Evolutionary conservation across 345 rosid genomes (phyloP).

Genomic region (Citrus unshiu): DNA sequence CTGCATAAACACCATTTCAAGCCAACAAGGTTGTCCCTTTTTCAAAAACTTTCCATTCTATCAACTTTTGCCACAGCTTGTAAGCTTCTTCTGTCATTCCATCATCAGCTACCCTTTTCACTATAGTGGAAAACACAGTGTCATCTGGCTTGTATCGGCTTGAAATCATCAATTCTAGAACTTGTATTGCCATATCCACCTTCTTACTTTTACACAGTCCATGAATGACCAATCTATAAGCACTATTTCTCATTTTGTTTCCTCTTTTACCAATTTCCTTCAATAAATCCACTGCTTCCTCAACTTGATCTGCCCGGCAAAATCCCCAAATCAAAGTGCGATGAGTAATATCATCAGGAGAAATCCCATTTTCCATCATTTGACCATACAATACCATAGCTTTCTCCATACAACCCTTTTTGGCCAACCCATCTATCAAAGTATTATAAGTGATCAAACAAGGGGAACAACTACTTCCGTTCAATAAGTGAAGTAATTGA

Average conservation of each 20-base stretch:
- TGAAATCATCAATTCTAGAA: constrained; percentile 67
- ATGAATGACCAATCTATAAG: constrained; percentile 49
- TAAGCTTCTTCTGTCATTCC: constrained; percentile 64
- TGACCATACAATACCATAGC: constrained; percentile 48
- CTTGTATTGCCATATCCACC: constrained; percentile 60
- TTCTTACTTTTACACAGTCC: constrained; percentile 56
- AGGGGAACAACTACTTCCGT: constrained; percentile 48
- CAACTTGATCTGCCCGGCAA: constrained; percentile 40
- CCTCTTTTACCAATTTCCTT: constrained; percentile 51
- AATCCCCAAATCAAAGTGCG: constrained; percentile 68
- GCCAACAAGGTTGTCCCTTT: constrained; percentile 9
- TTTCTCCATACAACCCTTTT: constrained; percentile 46
- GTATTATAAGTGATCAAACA: constrained; percentile 66
- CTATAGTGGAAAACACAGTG: constrained; percentile 30
- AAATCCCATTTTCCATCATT: constrained; percentile 52
- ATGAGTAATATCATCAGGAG: constrained; percentile 75
- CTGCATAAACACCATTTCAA: not conserved
- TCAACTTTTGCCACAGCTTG: constrained; percentile 48
- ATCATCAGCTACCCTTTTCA: constrained; percentile 49
- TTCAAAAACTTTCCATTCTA: constrained; percentile 36
- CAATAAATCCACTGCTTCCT: constrained; percentile 56
- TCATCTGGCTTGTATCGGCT: constrained; percentile 50
- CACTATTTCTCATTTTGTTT: constrained; percentile 39
- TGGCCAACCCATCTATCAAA: constrained; percentile 67
- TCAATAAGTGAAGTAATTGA: constrained; percentile 42